Base-by-base conservation (phyloP, 495 filamentous ascomycete species). In the Tuber umbilicatum region DNA sequence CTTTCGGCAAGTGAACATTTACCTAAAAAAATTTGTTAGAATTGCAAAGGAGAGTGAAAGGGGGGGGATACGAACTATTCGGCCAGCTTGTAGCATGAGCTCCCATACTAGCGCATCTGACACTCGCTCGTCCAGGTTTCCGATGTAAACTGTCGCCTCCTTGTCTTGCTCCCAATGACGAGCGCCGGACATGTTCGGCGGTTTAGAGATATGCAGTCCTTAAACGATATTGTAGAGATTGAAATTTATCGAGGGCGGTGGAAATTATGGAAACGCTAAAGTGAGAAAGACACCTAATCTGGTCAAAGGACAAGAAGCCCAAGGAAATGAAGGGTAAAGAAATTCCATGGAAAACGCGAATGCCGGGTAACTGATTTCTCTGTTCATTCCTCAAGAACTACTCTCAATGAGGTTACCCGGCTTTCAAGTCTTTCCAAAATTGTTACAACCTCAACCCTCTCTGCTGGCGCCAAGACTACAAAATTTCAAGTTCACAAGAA, bases 1-100 rank as follows among this genome's bases (percentile, higher is more conserved):
- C 95, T 86, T 97, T 97, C 27, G 95, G 95, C 71, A 99, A 87
- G 83, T 99, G 95, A 70, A 99, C 94, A 83, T 97, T 97, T 81
- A 96, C 92, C 81, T 82, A 69, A 16, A 40, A 7, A 39, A 38
- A 21, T 55, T 50, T 74, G 60, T 79, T 23, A 79, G 76, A 6
- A 60, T 19, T 39, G 55, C 38, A 50, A 12, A 21, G 40, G 16
- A 74, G 31, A 27, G 21, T 42, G 69, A 55, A 31, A 12, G 2
- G 68, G 23, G 17, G 12, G 43, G 27, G 37, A 39, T 42, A 64
- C 71, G 23, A 73, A 82, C 81, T 80, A 99, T 93, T 75, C 93
- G 93, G 64, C 96, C 95, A 76, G 91, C 93, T 86, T 99, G 95
- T 55, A 97, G 88, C 94, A 98, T 97, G 79, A 99, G 88, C 87